Percentiles rank a stretch among this genome's conserved stretches.
Evolutionary conservation across 2,329 filamentous ascomycete genomes (phyloP).

Genomic region (Cyphellophora europaea): DNA sequence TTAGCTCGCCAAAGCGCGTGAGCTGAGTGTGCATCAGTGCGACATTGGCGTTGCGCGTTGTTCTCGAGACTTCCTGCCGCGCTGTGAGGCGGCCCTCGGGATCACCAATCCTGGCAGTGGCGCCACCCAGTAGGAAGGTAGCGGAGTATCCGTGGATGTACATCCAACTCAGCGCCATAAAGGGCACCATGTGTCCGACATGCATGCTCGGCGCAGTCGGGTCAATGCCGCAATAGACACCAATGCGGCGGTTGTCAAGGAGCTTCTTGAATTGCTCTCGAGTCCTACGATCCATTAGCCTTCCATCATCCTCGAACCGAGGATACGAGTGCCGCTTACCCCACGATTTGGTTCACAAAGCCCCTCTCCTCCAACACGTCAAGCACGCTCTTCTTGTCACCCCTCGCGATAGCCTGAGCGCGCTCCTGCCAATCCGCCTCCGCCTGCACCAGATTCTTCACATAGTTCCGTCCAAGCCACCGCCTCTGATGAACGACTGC

Average conservation of each 20-base stretch:
- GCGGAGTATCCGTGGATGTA: conserved; percentile 39
- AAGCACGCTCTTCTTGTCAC: conserved; percentile 33
- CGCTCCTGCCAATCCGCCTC: conserved; percentile 29
- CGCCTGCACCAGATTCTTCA: conserved; percentile 29
- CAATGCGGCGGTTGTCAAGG: conserved; percentile 35
- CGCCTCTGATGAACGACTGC: conserved; percentile 11
- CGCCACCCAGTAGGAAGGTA: conserved; percentile 36
- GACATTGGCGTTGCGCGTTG: conserved; percentile 36
- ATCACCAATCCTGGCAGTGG: conserved; percentile 37
- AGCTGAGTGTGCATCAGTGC: conserved; percentile 40
- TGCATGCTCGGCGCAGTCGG: conserved; percentile 42
- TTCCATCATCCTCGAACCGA: background rate
- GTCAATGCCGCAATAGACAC: conserved; percentile 39
- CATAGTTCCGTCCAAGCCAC: conserved; percentile 28
- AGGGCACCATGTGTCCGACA: conserved; percentile 41
- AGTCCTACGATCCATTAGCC: conserved; percentile 22
- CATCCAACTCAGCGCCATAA: conserved; percentile 41
- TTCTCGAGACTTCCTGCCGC: conserved; percentile 27
- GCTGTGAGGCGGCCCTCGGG: conserved; percentile 34
- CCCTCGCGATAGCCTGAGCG: conserved; percentile 33
- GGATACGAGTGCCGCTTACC: conserved; percentile 23
- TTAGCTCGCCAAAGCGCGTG: conserved; percentile 62
- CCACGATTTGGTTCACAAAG: conserved; percentile 36
- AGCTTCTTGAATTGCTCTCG: conserved; percentile 33
- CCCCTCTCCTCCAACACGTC: conserved; percentile 36